phyloP scores from a whole-genome alignment of 257 asterid species.

The Solanum dulcamara region DNA sequence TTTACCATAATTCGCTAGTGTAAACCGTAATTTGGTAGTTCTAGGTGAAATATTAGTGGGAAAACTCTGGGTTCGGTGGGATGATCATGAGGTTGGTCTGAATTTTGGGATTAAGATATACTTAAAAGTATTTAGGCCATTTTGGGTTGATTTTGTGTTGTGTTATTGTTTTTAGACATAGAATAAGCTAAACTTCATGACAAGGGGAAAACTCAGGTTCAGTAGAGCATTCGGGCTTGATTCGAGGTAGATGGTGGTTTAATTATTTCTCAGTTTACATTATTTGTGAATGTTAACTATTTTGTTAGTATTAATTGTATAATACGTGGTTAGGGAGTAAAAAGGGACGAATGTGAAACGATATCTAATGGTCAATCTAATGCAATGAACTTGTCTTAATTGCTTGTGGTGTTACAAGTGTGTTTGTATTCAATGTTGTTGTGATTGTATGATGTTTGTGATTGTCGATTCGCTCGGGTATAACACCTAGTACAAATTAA shows the following conservation, averaged over 20 bases:
- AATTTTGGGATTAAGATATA: background rate
- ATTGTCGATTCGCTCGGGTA: too few relatives aligned
- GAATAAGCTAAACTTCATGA: background rate
- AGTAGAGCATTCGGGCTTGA: background rate
- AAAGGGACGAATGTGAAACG: background rate
- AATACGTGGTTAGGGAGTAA: background rate
- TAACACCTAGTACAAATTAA: too few relatives aligned
- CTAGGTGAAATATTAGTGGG: background rate
- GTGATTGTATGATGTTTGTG: background rate
- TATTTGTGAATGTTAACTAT: background rate
- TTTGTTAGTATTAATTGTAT: background rate
- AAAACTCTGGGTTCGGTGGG: too few relatives aligned
- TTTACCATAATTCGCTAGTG: background rate
- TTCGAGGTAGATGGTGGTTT: background rate
- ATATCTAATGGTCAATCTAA: background rate
- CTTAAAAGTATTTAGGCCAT: too few relatives aligned
- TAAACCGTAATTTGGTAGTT: background rate
- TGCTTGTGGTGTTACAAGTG: background rate
- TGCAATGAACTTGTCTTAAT: background rate
- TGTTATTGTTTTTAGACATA: background rate
- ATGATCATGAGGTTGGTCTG: background rate
- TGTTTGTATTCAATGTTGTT: background rate
- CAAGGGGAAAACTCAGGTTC: background rate
- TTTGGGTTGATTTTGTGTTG: background rate
- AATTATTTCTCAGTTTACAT: background rate